Conservation (phyloP, 495 filamentous ascomycete genomes). For the Neurospora sp. region DNA sequence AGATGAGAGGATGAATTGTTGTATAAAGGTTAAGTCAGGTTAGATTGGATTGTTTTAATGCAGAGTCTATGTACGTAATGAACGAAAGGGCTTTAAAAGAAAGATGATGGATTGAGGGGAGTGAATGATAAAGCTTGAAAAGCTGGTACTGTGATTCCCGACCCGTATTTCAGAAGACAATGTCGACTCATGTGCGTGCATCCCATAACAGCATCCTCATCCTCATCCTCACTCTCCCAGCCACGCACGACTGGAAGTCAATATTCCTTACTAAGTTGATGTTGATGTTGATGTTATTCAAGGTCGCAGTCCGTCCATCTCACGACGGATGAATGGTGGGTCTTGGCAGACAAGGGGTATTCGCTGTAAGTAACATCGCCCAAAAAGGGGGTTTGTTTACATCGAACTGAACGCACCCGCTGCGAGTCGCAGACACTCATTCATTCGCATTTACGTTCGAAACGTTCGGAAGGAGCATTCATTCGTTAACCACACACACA, state of each 20-base stretch:
- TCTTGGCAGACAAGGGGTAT: not conserved
- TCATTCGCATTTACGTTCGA: not conserved
- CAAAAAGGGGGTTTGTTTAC: not conserved
- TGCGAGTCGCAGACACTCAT: not conserved
- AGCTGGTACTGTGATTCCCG: too few relatives aligned
- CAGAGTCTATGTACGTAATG: constrained; percentile 2
- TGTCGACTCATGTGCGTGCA: not conserved
- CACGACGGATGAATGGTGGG: not conserved
- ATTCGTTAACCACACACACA: too few relatives aligned
- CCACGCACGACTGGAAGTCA: not conserved
- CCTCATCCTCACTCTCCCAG: not conserved
- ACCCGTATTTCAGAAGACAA: not conserved
- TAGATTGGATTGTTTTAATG: not conserved
- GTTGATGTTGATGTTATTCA: not conserved
- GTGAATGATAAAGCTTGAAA: too few relatives aligned
- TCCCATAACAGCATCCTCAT: not conserved
- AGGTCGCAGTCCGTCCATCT: not conserved
- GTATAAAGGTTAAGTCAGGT: not conserved
- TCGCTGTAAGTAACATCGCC: not conserved
- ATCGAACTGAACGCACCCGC: not conserved
- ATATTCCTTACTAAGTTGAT: not conserved
- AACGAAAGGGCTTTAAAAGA: not conserved
- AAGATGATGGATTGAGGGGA: too few relatives aligned
- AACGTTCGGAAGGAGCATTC: not conserved
- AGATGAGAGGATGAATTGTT: not conserved